Conservation (phyloP, 805 yeast species). For the Spathaspora passalidarum region DNA sequence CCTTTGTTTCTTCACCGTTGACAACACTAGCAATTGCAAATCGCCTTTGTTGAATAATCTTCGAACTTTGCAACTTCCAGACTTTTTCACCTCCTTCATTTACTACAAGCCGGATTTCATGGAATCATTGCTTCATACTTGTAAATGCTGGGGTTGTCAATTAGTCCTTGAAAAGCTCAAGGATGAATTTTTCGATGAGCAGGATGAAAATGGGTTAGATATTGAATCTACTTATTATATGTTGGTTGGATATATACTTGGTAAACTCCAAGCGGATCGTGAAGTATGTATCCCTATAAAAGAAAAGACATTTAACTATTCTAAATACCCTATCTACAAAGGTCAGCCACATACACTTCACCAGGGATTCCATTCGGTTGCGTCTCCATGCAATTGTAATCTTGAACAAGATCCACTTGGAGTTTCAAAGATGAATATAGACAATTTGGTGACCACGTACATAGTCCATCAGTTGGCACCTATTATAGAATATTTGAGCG, state of each 20-base stretch:
- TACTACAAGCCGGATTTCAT: conserved; percentile 36
- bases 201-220: conserved; percentile 12
- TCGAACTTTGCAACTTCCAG: conserved; percentile 27
- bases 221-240: conserved; percentile 27
- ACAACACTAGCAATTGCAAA: conserved; percentile 5
- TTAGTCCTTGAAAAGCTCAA: conserved; percentile 21
- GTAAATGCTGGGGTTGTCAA: conserved; percentile 36
- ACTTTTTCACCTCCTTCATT: conserved; percentile 33
- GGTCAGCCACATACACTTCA: conserved; percentile 36
- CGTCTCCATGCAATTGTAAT: conserved; percentile 19
- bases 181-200: conserved; percentile 20
- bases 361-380: conserved; percentile 22
- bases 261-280: conserved; percentile 33
- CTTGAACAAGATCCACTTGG: conserved; percentile 23
- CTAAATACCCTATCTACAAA: conserved; percentile 29
- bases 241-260: conserved; percentile 30
- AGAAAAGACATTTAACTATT: conserved; percentile 19
- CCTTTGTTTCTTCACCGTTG: conserved; percentile 18
- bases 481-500: conserved; percentile 22
- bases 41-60: conserved; percentile 13
- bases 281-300: conserved; percentile 35
- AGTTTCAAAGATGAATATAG: conserved; percentile 19
- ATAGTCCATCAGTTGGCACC: conserved; percentile 34
- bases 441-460: conserved; percentile 32
- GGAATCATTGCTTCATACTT: conserved; percentile 32